Percentiles rank a stretch among this genome's conserved stretches.
These are phyloP conservation scores for Lupinus albus DNA, from an alignment of 306 rosid species.

Conservation along the genomic window DNA sequence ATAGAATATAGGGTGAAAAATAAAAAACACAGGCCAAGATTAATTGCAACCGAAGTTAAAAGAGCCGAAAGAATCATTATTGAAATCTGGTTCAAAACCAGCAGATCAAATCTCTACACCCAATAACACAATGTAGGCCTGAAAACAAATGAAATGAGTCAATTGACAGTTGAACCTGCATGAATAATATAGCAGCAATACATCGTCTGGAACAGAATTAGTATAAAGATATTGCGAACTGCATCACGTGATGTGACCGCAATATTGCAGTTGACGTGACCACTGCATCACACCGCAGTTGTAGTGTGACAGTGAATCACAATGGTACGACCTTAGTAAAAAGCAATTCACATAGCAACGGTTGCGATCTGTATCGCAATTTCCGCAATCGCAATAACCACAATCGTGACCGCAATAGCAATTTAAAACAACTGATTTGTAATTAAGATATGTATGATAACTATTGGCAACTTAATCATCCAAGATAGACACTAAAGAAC, in stretches of 20 bases:
- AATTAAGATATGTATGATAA: constrained; percentile 19
- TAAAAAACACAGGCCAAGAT: constrained; percentile 72
- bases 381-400: too few species aligned
- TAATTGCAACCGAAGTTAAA: constrained; percentile 80
- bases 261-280: too few species aligned
- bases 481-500: constrained; percentile 24
- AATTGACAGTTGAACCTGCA: constrained; percentile 41
- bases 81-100: constrained; percentile 39
- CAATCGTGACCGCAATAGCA: too few species aligned
- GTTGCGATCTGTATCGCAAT: too few species aligned
- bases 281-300: too few species aligned
- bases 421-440: too few species aligned
- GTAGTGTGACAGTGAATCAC: too few species aligned
- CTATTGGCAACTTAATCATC: background rate
- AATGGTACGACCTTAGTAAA: too few species aligned
- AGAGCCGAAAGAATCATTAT: constrained; percentile 79
- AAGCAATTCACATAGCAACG: too few species aligned
- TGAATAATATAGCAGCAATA: constrained; percentile 12
- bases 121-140: constrained; percentile 27
- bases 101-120: constrained; percentile 29
- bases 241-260: too few species aligned
- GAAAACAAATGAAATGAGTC: constrained; percentile 23
- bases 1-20: constrained; percentile 75
- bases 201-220: constrained; percentile 19
- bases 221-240: background rate